Percentiles rank a stretch among this genome's conserved stretches.
Evolutionary conservation across 306 rosid species (phyloP).

Genomic region (Ormosia semicastrata): DNA sequence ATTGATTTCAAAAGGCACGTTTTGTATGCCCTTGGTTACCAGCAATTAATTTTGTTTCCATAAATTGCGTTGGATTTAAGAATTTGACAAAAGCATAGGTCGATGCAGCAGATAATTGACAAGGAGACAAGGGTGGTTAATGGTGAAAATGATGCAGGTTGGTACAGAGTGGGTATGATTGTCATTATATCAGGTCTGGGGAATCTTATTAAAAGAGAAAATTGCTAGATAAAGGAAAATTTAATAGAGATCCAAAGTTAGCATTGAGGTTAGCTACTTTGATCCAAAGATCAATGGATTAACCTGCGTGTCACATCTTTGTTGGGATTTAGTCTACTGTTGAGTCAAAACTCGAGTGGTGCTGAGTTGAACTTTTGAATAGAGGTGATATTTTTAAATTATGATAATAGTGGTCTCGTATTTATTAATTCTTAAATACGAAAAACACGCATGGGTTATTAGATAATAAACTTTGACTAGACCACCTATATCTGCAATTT

Average conservation of each 20-base stretch:
- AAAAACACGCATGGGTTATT: too few relatives aligned
- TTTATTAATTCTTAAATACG: too few relatives aligned
- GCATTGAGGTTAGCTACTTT: background rate
- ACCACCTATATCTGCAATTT: too few relatives aligned
- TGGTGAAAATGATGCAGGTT: background rate
- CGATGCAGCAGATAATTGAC: background rate
- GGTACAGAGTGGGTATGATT: conserved; percentile 7
- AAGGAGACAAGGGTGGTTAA: background rate
- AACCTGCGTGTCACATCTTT: background rate
- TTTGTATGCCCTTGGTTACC: background rate
- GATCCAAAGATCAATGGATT: background rate
- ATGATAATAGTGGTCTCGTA: too few relatives aligned
- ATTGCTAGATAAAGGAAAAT: background rate
- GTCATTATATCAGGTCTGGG: background rate
- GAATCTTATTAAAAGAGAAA: background rate
- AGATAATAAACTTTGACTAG: too few relatives aligned
- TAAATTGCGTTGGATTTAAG: background rate
- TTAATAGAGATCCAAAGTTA: background rate
- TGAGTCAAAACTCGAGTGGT: background rate
- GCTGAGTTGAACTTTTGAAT: background rate
- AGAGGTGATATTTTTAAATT: too few relatives aligned
- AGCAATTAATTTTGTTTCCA: background rate
- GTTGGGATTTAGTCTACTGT: background rate
- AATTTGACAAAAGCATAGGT: background rate
- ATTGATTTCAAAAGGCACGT: conserved; percentile 5